Percentiles rank a stretch among this genome's conserved stretches.
phyloP scores from a whole-genome alignment of 2,329 filamentous ascomycete genomes.

The Chaetomium olivaceum region DNA sequence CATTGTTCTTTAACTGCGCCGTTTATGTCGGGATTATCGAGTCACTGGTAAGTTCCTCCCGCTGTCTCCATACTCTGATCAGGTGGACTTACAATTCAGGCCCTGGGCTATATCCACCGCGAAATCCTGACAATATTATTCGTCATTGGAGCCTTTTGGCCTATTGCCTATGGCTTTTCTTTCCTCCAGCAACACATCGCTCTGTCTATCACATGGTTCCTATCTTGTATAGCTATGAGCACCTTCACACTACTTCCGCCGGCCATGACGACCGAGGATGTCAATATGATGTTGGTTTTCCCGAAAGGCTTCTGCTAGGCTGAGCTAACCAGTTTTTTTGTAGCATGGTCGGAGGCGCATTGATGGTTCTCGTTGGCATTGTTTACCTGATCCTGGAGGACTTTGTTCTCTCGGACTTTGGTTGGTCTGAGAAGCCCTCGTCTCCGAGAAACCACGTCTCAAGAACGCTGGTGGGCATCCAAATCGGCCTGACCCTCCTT shows the following conservation, averaged over 20 bases:
- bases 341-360: slow-evolving; percentile 70
- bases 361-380: slow-evolving; percentile 77
- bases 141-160: slow-evolving; percentile 75
- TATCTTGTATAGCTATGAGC: slow-evolving; percentile 82
- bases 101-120: slow-evolving; percentile 87
- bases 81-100: slow-evolving; percentile 53
- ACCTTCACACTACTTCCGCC: slow-evolving; percentile 84
- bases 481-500: slow-evolving; percentile 76
- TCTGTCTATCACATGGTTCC: slow-evolving; percentile 69
- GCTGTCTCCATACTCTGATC: neutral
- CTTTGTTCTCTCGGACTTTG: slow-evolving; percentile 50
- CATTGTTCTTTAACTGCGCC: slow-evolving; percentile 63
- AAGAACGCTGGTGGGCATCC: slow-evolving; percentile 63
- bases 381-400: slow-evolving; percentile 81
- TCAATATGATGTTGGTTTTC: slow-evolving; percentile 67
- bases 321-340: slow-evolving; percentile 28
- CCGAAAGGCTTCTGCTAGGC: neutral
- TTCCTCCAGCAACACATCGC: slow-evolving; percentile 69
- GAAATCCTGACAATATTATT: slow-evolving; percentile 85
- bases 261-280: slow-evolving; percentile 79
- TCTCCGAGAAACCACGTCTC: slow-evolving; percentile 49
- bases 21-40: slow-evolving; percentile 75
- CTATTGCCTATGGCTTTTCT: slow-evolving; percentile 66
- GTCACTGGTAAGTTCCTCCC: slow-evolving; percentile 61
- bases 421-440: slow-evolving; percentile 34